Evolutionary conservation across 495 filamentous ascomycete genomes (phyloP).

Genomic region (Acidomyces sp.): DNA sequence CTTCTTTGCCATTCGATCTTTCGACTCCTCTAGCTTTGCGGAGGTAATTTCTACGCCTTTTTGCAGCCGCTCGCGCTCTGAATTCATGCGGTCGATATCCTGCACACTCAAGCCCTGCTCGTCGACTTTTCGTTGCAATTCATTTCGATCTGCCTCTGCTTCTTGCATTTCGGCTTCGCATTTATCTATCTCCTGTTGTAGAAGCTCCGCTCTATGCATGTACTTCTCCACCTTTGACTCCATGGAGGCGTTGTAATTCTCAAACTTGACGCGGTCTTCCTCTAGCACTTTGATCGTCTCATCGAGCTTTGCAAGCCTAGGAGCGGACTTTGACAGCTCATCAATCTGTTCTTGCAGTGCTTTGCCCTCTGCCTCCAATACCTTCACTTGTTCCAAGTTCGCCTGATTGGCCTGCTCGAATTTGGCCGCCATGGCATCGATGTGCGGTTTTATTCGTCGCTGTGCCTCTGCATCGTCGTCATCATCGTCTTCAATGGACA

Average conservation of each 20-base stretch:
- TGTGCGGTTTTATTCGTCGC: conserved; percentile 59
- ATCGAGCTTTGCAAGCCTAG: conserved; percentile 69
- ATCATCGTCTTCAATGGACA: conserved; percentile 61
- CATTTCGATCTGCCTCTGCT: conserved; percentile 65
- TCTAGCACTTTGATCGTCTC: conserved; percentile 77
- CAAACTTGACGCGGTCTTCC: conserved; percentile 82
- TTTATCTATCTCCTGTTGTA: conserved; percentile 69
- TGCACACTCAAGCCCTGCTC: conserved; percentile 84
- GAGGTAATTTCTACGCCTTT: conserved; percentile 66
- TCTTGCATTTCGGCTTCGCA: conserved; percentile 61
- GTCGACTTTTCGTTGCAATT: conserved; percentile 73
- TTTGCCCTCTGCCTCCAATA: conserved; percentile 72
- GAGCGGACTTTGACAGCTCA: conserved; percentile 68
- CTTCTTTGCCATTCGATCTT: conserved; percentile 66
- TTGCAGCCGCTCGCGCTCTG: conserved; percentile 80
- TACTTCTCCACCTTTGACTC: conserved; percentile 72
- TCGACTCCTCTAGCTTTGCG: conserved; percentile 64
- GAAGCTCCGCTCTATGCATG: conserved; percentile 55
- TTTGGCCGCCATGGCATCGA: conserved; percentile 78
- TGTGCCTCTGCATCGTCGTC: conserved; percentile 77
- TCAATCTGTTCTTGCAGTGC: conserved; percentile 69
- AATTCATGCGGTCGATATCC: conserved; percentile 97
- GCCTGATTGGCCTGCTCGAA: conserved; percentile 72
- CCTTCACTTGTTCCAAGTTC: conserved; percentile 66
- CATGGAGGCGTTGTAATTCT: conserved; percentile 73